Conservation (phyloP, 75 land plant species). For the Sequoiadendron giganteum region DNA sequence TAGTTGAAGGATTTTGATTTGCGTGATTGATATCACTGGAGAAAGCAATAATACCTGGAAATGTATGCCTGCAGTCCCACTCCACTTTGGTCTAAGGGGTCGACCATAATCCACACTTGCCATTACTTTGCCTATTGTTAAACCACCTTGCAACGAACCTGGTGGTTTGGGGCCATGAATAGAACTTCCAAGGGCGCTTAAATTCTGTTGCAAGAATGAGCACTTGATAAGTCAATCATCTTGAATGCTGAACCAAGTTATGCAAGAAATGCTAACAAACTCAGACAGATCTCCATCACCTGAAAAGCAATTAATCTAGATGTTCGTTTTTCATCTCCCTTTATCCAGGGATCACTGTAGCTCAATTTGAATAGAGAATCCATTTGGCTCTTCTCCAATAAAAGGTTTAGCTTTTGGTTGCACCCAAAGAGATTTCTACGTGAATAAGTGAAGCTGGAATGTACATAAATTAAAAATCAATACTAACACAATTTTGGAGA, state of each 20-base stretch:
- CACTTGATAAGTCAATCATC: neutral
- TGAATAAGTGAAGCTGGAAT: slow-evolving; percentile 94
- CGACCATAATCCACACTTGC: slow-evolving; percentile 91
- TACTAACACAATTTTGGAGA: neutral
- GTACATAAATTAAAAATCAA: neutral
- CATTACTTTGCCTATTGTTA: slow-evolving; percentile 82
- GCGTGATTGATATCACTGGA: neutral
- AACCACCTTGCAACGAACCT: slow-evolving; percentile 43
- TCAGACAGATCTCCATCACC: slow-evolving; percentile 32
- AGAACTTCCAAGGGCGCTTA: slow-evolving; percentile 77
- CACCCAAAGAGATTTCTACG: slow-evolving; percentile 94
- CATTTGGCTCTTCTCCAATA: slow-evolving; percentile 91
- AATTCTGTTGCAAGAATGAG: slow-evolving; percentile 61
- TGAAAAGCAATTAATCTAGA: slow-evolving; percentile 85
- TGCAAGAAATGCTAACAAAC: neutral
- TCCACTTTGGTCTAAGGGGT: slow-evolving; percentile 95
- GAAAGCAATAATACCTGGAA: slow-evolving; percentile 67
- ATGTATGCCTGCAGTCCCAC: slow-evolving; percentile 88
- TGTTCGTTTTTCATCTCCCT: slow-evolving; percentile 97
- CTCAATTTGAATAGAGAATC: slow-evolving; percentile 92
- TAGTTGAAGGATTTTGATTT: neutral
- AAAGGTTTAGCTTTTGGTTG: slow-evolving; percentile 90
- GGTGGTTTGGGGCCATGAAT: slow-evolving; percentile 67
- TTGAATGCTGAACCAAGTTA: neutral
- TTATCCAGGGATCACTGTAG: slow-evolving; percentile 98